phyloP scores from a whole-genome alignment of 768 basidiomycete genomes.

The Boletus insuetus region DNA sequence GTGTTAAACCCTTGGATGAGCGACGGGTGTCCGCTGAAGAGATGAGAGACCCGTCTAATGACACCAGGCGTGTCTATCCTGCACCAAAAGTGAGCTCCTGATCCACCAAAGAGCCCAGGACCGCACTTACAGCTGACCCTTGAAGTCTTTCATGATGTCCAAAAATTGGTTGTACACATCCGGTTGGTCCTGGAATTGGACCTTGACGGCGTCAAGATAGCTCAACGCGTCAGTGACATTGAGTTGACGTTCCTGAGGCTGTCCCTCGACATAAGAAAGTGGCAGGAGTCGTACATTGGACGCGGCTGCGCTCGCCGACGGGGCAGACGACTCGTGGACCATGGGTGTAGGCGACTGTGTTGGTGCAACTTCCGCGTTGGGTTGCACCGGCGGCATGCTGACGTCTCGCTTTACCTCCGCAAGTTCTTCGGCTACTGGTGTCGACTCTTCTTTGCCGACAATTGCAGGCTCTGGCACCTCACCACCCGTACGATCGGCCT shows the following conservation, averaged over 20 bases:
- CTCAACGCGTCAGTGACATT: constrained; percentile 62
- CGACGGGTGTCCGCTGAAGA: constrained; percentile 85
- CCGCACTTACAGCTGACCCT: constrained; percentile 52
- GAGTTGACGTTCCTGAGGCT: constrained; percentile 42
- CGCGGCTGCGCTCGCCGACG: not conserved
- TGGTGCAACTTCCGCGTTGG: constrained; percentile 7
- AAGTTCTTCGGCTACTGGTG: constrained; percentile 11
- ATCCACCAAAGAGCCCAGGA: not conserved
- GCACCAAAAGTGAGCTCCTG: constrained; percentile 3
- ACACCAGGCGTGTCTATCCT: constrained; percentile 98
- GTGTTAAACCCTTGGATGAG: constrained; percentile 99
- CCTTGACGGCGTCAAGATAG: constrained; percentile 64
- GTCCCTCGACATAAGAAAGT: constrained; percentile 25
- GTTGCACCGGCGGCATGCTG: constrained; percentile 22
- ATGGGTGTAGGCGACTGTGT: constrained; percentile 13
- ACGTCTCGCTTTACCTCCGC: constrained; percentile 22
- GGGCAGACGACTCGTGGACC: constrained; percentile 8
- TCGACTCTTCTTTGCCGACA: constrained; percentile 3
- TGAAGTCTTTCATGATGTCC: constrained; percentile 77
- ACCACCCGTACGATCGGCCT: constrained; percentile 3
- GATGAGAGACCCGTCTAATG: constrained; percentile 89
- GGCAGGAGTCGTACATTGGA: constrained; percentile 17
- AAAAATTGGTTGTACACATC: constrained; percentile 63
- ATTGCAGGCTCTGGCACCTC: constrained; percentile 1
- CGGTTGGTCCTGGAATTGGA: constrained; percentile 55